Evolutionary conservation across 495 filamentous ascomycete species (phyloP), one percentile per base, ranked within the genome.

Genomic region (Cercophora sp.): DNA sequence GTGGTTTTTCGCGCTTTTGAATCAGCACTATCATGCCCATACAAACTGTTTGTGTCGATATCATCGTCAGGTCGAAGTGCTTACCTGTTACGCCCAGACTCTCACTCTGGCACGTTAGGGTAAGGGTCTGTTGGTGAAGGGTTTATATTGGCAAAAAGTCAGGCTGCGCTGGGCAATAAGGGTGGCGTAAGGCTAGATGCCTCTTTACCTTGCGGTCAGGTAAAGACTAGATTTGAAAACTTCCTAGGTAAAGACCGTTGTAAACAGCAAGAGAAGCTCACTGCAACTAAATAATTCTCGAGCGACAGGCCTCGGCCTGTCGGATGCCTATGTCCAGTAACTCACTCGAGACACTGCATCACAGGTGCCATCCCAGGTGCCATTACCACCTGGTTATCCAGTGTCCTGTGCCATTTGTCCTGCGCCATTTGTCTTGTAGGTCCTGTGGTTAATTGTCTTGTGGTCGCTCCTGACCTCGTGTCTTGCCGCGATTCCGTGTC

Each of bases 281-380:
- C 45, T 48, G 22, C 18, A 15, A 15, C 25, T 49, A 49, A 49
- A 49, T 49, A 49, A 37, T 49, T 49, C 32, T 49, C 32, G 29
- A 49, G 18, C 20, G 20, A 39, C 15, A 49, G 32, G 32, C 43
- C 43, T n/a, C 13, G 31, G 43, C 43, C 43, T 29, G 25, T 31
- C 31, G 43, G 43, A 25, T 11, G 11, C 16, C 43, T 46, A 25
- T 46, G 43, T 46, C 43, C 43, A 25, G 25, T 46, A 25, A 46
- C 43, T 46, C 43, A 25, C 24, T 46, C 31, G 43, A 31, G 40
- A 43, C 40, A 43, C 40, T 20, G 23, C 43, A 46, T 46, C 43
- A 43, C 40, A 43, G 40, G 40, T 43, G 40, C 40, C 40, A 43
- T 43, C n/a, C 43, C 43, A 46, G 43, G 43, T 46, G 43, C 43